phyloP scores from a whole-genome alignment of 805 yeast genomes.

The Torulaspora indica region DNA sequence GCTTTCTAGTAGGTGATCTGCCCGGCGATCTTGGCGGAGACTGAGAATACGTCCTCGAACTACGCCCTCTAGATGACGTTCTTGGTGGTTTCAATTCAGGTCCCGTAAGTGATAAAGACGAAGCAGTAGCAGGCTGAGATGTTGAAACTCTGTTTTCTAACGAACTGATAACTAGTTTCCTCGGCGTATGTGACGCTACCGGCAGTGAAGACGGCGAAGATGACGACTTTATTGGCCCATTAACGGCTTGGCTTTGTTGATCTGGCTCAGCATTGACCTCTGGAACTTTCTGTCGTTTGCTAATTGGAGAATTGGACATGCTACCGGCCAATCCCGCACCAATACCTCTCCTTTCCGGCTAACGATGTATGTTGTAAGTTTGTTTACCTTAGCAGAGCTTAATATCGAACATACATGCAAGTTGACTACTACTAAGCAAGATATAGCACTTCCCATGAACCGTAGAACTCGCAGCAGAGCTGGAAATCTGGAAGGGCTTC shows the following conservation, averaged over 20 bases:
- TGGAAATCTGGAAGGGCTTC: no score
- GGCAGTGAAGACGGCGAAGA: slow-evolving; percentile 5
- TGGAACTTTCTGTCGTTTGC: slow-evolving; percentile 20
- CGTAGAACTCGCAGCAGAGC: not conserved
- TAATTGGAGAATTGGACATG: slow-evolving; percentile 21
- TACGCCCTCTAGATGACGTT: slow-evolving; percentile 37
- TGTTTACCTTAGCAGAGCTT: slow-evolving; percentile 6
- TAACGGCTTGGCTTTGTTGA: not conserved
- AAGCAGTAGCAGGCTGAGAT: slow-evolving; percentile 23
- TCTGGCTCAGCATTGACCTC: not conserved
- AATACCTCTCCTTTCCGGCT: not conserved
- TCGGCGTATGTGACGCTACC: slow-evolving; percentile 22
- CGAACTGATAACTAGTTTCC: slow-evolving; percentile 27
- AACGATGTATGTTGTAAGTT: not conserved
- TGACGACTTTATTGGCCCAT: slow-evolving; percentile 9
- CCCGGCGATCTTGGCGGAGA: slow-evolving; percentile 35
- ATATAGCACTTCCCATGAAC: not conserved
- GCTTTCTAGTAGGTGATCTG: slow-evolving; percentile 38
- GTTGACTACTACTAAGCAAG: not conserved
- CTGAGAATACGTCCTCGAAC: slow-evolving; percentile 28
- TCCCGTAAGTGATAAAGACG: slow-evolving; percentile 25
- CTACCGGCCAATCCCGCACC: not conserved
- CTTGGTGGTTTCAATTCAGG: slow-evolving; percentile 33
- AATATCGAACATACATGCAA: slow-evolving; percentile 14
- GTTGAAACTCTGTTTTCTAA: slow-evolving; percentile 22